phyloP scores from a whole-genome alignment of 108 stramenopile genomes.

The Cyclotella choctawhatcheeana region DNA sequence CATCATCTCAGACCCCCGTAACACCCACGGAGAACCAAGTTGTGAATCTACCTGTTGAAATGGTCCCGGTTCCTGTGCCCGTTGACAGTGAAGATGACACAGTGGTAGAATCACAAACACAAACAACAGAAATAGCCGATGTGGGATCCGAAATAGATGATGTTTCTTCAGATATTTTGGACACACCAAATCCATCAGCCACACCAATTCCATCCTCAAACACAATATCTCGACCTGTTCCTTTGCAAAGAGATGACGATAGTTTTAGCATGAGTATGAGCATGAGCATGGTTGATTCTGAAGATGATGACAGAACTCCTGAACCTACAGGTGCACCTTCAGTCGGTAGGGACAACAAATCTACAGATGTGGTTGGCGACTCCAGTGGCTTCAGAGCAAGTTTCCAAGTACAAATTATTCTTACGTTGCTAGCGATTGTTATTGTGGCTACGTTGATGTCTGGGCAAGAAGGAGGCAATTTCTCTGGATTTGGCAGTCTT shows the following conservation, averaged over 20 bases:
- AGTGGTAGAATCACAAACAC: neutral
- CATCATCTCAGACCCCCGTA: too few species aligned
- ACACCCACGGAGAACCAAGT: too few species aligned
- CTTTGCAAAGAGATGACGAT: too few species aligned
- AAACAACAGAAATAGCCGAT: neutral
- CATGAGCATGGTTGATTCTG: too few species aligned
- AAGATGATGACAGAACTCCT: neutral
- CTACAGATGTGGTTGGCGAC: too few species aligned
- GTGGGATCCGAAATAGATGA: neutral
- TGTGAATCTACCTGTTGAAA: neutral
- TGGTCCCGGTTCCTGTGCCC: neutral
- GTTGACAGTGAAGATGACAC: neutral
- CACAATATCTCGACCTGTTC: too few species aligned
- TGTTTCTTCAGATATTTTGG: neutral
- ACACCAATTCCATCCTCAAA: neutral
- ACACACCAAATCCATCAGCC: neutral
- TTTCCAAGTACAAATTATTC: too few species aligned
- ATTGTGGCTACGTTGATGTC: constrained; percentile 3
- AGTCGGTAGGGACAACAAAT: neutral
- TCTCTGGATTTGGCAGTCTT: constrained; percentile 18
- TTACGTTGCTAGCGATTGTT: constrained; percentile 12
- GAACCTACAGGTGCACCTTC: neutral
- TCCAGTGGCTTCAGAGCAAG: too few species aligned
- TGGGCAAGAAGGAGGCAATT: neutral
- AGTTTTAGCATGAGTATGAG: too few species aligned